Base-by-base conservation (phyloP, 441 rosid species). In the Gossypium lobatum region DNA sequence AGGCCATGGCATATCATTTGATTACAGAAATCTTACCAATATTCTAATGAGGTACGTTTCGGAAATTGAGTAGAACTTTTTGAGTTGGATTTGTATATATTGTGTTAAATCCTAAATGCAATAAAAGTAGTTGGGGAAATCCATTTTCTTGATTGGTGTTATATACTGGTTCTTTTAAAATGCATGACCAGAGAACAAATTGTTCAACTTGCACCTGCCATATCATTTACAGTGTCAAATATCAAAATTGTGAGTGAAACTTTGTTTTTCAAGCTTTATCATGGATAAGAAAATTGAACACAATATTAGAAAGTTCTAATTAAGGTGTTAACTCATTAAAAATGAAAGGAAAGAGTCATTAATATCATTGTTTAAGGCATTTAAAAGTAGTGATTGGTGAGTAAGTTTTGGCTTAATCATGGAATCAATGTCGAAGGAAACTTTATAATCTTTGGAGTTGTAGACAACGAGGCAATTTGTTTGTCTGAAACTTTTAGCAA, bases 11-110 rank as follows among this genome's bases (percentile, higher is more conserved):
- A 92, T 96, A 74, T 91, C 97, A 6, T 77, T 93, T 25, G 96
- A 86, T 11, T 96, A 96, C 85, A 89, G 97, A 84, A 92, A 96
- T 82, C 97, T 92, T 73, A 88, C 93, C 8, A 96, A 96, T 85
- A 81, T 96, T 42, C 70, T 91, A 53, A 87, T 90, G 91, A 93
- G 98, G 98, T 96, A 86, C 31, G 28, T 75, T 39, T 45, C 52
- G 72, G 21, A 50, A 61, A 55, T 20, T 78, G 18, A 0, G 13
- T 46, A 70, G 64, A 3, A 9, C 31, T 70, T 28, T n/a, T 64
- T 31, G 20, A 8, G 16, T 31, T 48, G 64, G 45, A 28, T 8
- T 14, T 23, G 5, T 21, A 9, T 9, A 16, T 10, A 25, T 57
- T 68, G 16, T 52, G 18, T 28, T 9, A 2, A 20, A 14, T 54